Evolutionary conservation across 2,329 filamentous ascomycete species (phyloP).

Genomic region (Gnomoniopsis sp.): DNA sequence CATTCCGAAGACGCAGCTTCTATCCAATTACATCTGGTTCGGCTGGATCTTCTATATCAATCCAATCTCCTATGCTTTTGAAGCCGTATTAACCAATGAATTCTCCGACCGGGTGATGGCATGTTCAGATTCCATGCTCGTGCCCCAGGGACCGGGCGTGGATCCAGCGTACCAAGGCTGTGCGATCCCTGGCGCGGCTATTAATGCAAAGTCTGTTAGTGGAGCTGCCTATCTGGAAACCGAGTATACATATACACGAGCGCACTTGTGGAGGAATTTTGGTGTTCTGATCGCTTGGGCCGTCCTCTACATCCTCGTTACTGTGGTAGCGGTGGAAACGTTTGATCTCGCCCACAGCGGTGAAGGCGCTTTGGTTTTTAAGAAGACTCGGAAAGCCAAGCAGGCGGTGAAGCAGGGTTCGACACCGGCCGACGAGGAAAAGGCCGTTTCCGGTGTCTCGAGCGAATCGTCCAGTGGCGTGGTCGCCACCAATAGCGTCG

Average conservation of each 20-base stretch:
- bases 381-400: conserved; percentile 18
- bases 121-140: conserved; percentile 41
- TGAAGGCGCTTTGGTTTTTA: conserved; percentile 23
- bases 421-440: conserved; percentile 18
- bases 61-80: conserved; percentile 60
- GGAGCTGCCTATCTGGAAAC: conserved; percentile 45
- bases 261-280: conserved; percentile 72
- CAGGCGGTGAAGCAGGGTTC: not conserved
- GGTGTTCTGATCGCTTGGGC: conserved; percentile 74
- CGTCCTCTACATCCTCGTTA: conserved; percentile 70
- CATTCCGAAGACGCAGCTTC: conserved; percentile 53
- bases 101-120: conserved; percentile 50
- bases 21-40: conserved; percentile 64
- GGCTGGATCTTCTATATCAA: conserved; percentile 57
- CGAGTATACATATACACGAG: conserved; percentile 43
- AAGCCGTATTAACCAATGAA: conserved; percentile 55
- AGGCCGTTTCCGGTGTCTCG: not conserved
- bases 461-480: conserved; percentile 37
- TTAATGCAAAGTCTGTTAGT: conserved; percentile 13
- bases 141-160: conserved; percentile 41
- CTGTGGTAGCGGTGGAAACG: conserved; percentile 65
- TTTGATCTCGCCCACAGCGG: conserved; percentile 49
- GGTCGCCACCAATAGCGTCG: not conserved
- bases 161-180: conserved; percentile 22
- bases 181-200: conserved; percentile 17